phyloP scores from a whole-genome alignment of 2,329 filamentous ascomycete genomes.

The Rutstroemia sp. region DNA sequence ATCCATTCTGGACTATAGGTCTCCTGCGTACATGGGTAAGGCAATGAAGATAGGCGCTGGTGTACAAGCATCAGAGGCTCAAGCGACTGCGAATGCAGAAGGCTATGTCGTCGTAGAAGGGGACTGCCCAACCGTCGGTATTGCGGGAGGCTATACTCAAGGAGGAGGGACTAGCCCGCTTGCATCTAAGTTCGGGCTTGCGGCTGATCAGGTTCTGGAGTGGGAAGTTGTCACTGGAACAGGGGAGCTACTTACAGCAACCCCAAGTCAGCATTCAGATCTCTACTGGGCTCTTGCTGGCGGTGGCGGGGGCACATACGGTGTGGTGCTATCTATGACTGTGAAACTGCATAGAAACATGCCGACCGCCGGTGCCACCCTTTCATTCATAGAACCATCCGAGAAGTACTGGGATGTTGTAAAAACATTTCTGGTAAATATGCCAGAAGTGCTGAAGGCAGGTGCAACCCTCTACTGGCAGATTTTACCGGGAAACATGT shows the following conservation, averaged over 20 bases:
- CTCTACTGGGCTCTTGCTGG: slow-evolving; percentile 57
- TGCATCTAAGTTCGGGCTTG: slow-evolving; percentile 45
- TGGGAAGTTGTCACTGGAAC: slow-evolving; percentile 46
- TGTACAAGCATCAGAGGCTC: slow-evolving; percentile 40
- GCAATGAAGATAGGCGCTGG: slow-evolving; percentile 48
- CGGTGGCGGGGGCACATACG: slow-evolving; percentile 53
- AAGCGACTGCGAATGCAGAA: slow-evolving; percentile 33
- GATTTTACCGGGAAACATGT: slow-evolving; percentile 9
- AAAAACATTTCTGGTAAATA: background rate
- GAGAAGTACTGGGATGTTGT: slow-evolving; percentile 7
- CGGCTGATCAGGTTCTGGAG: slow-evolving; percentile 49
- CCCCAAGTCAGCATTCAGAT: slow-evolving; percentile 40
- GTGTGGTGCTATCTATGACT: slow-evolving; percentile 47
- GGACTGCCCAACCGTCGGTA: slow-evolving; percentile 47
- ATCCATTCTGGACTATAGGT: slow-evolving; percentile 32
- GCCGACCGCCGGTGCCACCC: slow-evolving; percentile 17
- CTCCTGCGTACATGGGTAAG: slow-evolving; percentile 38
- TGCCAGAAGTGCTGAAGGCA: slow-evolving; percentile 3
- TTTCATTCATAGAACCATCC: background rate
- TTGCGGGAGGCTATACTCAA: slow-evolving; percentile 51
- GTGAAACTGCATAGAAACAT: slow-evolving; percentile 40
- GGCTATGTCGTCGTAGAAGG: slow-evolving; percentile 42
- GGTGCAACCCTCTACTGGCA: slow-evolving; percentile 3
- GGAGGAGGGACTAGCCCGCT: slow-evolving; percentile 51
- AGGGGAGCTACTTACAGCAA: slow-evolving; percentile 41